Evolutionary conservation across 1,284 basidiomycete species (phyloP).

Genomic region (Cutaneotrichosporon sp.): DNA sequence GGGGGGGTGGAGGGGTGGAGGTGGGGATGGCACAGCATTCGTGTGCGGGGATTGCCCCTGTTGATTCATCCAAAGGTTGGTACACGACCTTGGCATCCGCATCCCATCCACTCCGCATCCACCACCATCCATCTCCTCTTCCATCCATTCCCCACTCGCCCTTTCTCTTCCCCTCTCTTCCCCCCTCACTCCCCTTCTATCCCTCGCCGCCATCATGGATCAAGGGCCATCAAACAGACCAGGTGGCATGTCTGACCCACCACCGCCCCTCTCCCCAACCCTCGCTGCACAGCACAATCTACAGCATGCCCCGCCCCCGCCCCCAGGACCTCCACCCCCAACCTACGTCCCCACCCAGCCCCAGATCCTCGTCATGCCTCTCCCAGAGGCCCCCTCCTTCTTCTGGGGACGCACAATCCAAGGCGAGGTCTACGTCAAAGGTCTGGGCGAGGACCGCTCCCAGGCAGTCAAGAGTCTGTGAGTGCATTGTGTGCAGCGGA

Average conservation of each 20-base stretch:
- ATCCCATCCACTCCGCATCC: no score
- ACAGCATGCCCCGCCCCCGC: not conserved
- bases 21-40: no score
- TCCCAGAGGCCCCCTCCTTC: slow-evolving; percentile 48
- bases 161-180: not conserved
- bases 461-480: slow-evolving; percentile 38
- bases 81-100: no score
- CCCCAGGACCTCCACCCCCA: slow-evolving; percentile 32
- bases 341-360: slow-evolving; percentile 44
- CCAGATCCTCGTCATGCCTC: slow-evolving; percentile 46
- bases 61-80: no score
- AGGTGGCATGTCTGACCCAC: not conserved
- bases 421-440: slow-evolving; percentile 51
- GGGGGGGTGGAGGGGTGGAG: no score
- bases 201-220: not conserved
- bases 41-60: no score
- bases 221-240: slow-evolving; percentile 1
- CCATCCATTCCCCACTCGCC: no score
- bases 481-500: slow-evolving; percentile 19
- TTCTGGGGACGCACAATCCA: slow-evolving; percentile 48
- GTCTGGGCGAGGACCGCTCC: slow-evolving; percentile 38
- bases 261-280: not conserved
- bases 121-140: not conserved
- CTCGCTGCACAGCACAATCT: not conserved
- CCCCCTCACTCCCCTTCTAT: not conserved